Conservation (phyloP, 202 grass and related monocot species). For the Dendrocalamus latiflorus region DNA sequence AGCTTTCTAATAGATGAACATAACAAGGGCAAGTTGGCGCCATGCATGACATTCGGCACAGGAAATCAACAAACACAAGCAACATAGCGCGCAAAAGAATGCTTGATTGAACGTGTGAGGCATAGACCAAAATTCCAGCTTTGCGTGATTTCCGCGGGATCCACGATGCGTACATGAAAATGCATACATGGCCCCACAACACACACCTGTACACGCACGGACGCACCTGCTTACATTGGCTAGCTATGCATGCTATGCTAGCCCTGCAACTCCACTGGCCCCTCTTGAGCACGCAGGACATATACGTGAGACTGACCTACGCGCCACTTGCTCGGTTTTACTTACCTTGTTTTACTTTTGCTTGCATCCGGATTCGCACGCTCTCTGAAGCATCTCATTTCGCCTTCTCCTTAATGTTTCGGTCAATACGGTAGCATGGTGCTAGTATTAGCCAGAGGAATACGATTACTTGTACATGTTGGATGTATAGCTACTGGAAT, state of each 20-base stretch:
- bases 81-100: background rate
- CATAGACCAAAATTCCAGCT: background rate
- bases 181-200: background rate
- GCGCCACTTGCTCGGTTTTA: background rate
- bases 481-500: background rate
- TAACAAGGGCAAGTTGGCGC: background rate
- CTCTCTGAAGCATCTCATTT: conserved; percentile 1
- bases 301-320: background rate
- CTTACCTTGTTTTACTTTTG: background rate
- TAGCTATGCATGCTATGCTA: background rate
- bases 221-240: background rate
- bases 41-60: background rate
- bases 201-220: background rate
- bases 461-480: too few species aligned
- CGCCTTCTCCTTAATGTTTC: background rate
- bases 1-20: too few species aligned
- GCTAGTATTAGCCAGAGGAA: too few species aligned
- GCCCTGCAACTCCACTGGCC: background rate
- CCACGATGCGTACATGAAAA: background rate
- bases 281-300: background rate
- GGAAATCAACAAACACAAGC: background rate
- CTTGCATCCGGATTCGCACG: conserved; percentile 2
- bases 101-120: conserved; percentile 16
- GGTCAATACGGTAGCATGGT: background rate
- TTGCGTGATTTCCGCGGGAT: conserved; percentile 39